Evolutionary conservation across 176 grass and related monocot genomes (phyloP), one percentile per base, ranked within the genome.

Genomic region (Eleusine coracana): DNA sequence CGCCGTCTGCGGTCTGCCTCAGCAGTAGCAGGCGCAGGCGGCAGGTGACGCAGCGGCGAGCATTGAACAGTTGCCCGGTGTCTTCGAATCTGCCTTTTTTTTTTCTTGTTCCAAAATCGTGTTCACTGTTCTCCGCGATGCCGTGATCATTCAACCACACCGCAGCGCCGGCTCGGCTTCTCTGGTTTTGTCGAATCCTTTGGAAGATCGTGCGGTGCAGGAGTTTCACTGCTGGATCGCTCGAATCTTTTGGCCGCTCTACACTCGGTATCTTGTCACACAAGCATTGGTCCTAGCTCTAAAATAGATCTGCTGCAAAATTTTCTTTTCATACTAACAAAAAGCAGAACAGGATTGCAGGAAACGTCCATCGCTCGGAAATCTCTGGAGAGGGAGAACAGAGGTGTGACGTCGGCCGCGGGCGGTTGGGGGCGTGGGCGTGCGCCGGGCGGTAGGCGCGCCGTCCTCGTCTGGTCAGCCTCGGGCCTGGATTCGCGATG

Each of bases 401-500:
- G 12, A 5, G 7, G 76, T 21, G 76, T 21, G 58, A 6, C 49
- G n/a, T 42, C 67, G 21, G 37, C 56, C 73, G 49, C 58, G 17
- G 20, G 16, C 52, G 52, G 52, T 55, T 20, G 52, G 17, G 52
- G 17, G 66, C 12, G 66, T 20, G 17, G 18, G 41, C 21, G 42
- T 4, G 23, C 27, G 13, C 56, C 1, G 49, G 51, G 42, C 59
- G 75, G 82, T 84, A 44, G 76, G 82, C 70, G 76, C 40, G 63
- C 13, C 82, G 62, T 84, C 87, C 17, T 37, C 62, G 66, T 89
- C 87, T 34, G 18, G 44, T 80, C 87, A 52, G 2, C 9, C 56
- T 36, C 21, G 21, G 23, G 52, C 18, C 50, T 18, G 77, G 59
- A 46, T 73, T 15, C 4, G 17, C 59, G 80, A 73, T 46, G 79